Evolutionary conservation across 441 rosid species (phyloP), one percentile per base, ranked within the genome.

Genomic region (Pelargonium fulgidum): DNA sequence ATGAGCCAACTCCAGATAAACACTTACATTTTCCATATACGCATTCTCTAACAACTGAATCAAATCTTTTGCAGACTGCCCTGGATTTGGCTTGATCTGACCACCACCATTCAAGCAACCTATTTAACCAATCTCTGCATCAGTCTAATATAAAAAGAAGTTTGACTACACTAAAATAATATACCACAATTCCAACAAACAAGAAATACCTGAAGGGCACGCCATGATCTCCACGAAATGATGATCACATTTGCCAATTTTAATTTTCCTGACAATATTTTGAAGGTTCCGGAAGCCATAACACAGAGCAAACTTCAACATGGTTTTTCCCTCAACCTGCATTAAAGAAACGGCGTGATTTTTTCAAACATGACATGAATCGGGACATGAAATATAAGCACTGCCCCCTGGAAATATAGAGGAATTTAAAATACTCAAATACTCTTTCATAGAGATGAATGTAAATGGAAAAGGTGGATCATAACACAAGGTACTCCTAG

Each of bases 201-300:
- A 8, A 59, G 29, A 0, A 24, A 39, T 48, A 91, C 97, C 99
- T 83, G 99, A 78, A 75, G 99, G 99, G 68, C 97, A 94, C 10
- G 97, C 99, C 99, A 92, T 94, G 75, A 94, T 86, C 87, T 94
- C 97, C 76, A 94, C 96, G 70, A 81, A 94, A 33, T 94, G 92
- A 80, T 89, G 91, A 71, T 92, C 97, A 68, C 97, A 90, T 77
- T 82, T 90, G 61, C 19, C 66, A 56, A 76, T 88, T 80, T 91
- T 91, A 36, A 91, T 77, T 81, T 83, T 90, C 73, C 96, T 79
- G n/a, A 94, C 96, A 20, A 91, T 73, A 59, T 94, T 94, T 80
- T 91, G 99, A 75, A 94, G 84, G 78, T 94, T 94, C 73, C 79
- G 90, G 86, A 89, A 91, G 79, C 99, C 99, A 77, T 94, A 88